Percentiles rank a stretch among this genome's conserved stretches.
Conservation (phyloP, 2,329 filamentous ascomycete species). For the Fusarium pseudonygamai region DNA sequence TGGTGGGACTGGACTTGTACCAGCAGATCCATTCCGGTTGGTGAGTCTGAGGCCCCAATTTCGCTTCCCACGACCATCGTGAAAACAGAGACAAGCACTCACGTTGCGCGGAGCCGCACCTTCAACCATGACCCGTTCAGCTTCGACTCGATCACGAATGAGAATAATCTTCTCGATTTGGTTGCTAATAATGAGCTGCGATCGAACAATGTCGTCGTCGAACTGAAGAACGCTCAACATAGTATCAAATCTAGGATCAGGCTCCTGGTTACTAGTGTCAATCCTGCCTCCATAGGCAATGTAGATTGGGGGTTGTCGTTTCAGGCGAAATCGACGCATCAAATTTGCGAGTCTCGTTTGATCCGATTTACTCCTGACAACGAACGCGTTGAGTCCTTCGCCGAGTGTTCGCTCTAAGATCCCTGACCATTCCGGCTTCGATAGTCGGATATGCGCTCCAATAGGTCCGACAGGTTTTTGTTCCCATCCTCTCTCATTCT, state of each 20-base stretch:
- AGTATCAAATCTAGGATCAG: slow-evolving; percentile 76
- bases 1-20: slow-evolving; percentile 56
- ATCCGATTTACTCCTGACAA: slow-evolving; percentile 82
- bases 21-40: slow-evolving; percentile 52
- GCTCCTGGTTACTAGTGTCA: slow-evolving; percentile 67
- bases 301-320: slow-evolving; percentile 49
- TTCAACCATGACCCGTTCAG: slow-evolving; percentile 74
- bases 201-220: slow-evolving; percentile 79
- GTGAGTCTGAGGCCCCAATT: slow-evolving; percentile 69
- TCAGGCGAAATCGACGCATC: slow-evolving; percentile 71
- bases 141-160: slow-evolving; percentile 73
- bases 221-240: slow-evolving; percentile 84
- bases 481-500: slow-evolving; percentile 73
- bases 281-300: slow-evolving; percentile 51
- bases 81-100: slow-evolving; percentile 74
- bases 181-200: slow-evolving; percentile 84
- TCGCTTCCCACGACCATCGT: slow-evolving; percentile 63
- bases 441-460: slow-evolving; percentile 78
- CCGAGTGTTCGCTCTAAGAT: slow-evolving; percentile 83
- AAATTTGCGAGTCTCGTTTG: slow-evolving; percentile 72
- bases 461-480: slow-evolving; percentile 84
- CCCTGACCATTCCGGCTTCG: slow-evolving; percentile 83
- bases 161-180: slow-evolving; percentile 86
- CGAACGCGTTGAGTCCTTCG: slow-evolving; percentile 75
- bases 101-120: slow-evolving; percentile 73